These are phyloP conservation scores for Colletotrichum australisinense DNA, from an alignment of 2,329 filamentous ascomycete genomes.

Conservation along the genomic window DNA sequence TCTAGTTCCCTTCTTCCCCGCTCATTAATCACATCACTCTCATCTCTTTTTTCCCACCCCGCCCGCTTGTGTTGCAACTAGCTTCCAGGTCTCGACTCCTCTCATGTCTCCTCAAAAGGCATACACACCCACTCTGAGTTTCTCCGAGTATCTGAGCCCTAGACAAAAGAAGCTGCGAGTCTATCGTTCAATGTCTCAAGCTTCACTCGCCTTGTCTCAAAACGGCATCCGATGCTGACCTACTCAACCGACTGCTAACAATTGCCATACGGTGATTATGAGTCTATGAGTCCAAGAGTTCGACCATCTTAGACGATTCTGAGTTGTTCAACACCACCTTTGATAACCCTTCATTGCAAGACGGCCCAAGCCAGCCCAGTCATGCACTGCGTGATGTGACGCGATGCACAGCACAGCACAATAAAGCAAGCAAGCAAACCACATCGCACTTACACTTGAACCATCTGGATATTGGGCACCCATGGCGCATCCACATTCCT, in stretches of 20 bases:
- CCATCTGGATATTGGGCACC: constrained; percentile 30
- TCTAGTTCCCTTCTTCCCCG: not conserved
- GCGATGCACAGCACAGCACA: constrained; percentile 22
- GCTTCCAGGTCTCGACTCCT: not conserved
- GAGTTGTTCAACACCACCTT: not conserved
- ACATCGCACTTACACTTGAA: constrained; percentile 1
- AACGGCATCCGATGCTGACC: constrained; percentile 10
- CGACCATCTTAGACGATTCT: not conserved
- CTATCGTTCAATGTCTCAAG: not conserved
- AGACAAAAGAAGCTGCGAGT: not conserved
- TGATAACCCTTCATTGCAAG: not conserved
- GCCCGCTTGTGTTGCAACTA: not conserved
- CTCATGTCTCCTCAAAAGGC: not conserved
- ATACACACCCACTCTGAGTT: not conserved
- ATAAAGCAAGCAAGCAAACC: constrained; percentile 16
- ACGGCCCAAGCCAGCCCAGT: constrained; percentile 3
- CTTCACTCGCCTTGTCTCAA: not conserved
- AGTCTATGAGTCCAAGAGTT: no score
- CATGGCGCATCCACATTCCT: constrained; percentile 27
- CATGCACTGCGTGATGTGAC: constrained; percentile 11
- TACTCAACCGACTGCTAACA: not conserved
- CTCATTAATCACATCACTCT: not conserved
- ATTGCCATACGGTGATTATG: no score
- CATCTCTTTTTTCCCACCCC: not conserved
- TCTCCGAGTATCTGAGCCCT: not conserved